Base-by-base conservation (phyloP, 2,329 filamentous ascomycete genomes). In the Gliomastix tumulicola region DNA sequence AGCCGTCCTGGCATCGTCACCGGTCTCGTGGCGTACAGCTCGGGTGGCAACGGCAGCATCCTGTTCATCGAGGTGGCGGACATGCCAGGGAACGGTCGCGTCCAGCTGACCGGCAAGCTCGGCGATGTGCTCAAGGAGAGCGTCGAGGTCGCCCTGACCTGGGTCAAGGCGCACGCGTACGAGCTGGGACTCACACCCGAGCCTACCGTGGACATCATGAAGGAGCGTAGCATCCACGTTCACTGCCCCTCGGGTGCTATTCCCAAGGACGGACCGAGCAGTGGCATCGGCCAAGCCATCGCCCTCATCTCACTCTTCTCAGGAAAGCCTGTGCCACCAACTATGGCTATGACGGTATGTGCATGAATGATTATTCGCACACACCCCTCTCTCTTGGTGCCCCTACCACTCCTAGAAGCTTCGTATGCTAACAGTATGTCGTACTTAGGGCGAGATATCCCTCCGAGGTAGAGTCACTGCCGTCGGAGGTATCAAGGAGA, bases 401-500 rank as follows among this genome's bases (percentile, higher is more conserved):
- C 16, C 19, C 46, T 46, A n/a, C n/a, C n/a, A n/a, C n/a, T n/a
- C n/a, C n/a, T n/a, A n/a, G n/a, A n/a, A n/a, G n/a, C n/a, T n/a
- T n/a, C n/a, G 47, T 35, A 39, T 40, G 36, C 52, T 57, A 37
- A 58, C 39, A 39, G n/a, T n/a, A n/a, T n/a, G n/a, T n/a, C n/a
- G n/a, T n/a, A n/a, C n/a, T 47, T 56, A 77, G 72, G 77, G 78
- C 44, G 79, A 82, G 53, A 79, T 82, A 43, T 88, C 84, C 39
- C 76, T 98, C 19, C 78, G 92, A 30, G 92, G 92, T 17, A 80
- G 88, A 45, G 84, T 98, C 39, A 87, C 92, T 62, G 88, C 90
- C 19, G 92, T 98, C 23, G 92, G 92, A 36, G 92, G 92, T 15
- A 97, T 98, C 66, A 96, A 97, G 65, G 90, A 98, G 76, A 98